Evolutionary conservation across 1,139 yeast genomes (phyloP), one percentile per base, ranked within the genome.

Genomic region (Zygosaccharomyces pseudobailii): DNA sequence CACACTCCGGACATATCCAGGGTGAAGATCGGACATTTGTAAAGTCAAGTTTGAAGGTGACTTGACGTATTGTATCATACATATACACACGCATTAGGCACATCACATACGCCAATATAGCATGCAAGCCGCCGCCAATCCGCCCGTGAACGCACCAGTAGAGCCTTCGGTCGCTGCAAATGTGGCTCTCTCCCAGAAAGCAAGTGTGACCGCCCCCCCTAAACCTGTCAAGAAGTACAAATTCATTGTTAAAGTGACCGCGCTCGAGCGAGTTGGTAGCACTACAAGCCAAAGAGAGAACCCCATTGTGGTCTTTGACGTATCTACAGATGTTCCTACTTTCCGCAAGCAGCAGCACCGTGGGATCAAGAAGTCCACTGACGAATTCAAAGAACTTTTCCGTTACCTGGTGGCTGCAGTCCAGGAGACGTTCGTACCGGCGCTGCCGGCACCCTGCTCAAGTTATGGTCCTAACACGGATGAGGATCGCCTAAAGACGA

Each of bases 351-450:
- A 78, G 6, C 66, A 70, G 5, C 90, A 86, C 64, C 80, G 82
- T 49, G 92, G 84, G 49, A 72, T 92, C 21, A 79, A 96, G 54
- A 78, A 97, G 49, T 84, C 96, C 0, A 87, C 79, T 60, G 76
- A 76, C 51, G 99, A 92, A 65, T 74, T 89, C 54, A 78, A 77
- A 38, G 79, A 81, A 56, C 80, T 94, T 60, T 87, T 87, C 69
- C 82, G 81, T 58, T 92, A 85, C 62, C 72, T 90, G 55, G 79
- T 82, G 50, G 80, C 84, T 21, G 86, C 95, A 34, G 85, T 88
- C 58, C 82, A 94, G 30, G 98, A 92, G 66, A 90, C 94, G 51
- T 89, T 92, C 68, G 92, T 94, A 4, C 97, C 98, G 0, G 82
- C 94, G 2, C 71, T 92, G 34, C 97, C 97, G 0, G 72, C 75